phyloP scores from a whole-genome alignment of 305 asterid genomes.

The Lippia alba region DNA sequence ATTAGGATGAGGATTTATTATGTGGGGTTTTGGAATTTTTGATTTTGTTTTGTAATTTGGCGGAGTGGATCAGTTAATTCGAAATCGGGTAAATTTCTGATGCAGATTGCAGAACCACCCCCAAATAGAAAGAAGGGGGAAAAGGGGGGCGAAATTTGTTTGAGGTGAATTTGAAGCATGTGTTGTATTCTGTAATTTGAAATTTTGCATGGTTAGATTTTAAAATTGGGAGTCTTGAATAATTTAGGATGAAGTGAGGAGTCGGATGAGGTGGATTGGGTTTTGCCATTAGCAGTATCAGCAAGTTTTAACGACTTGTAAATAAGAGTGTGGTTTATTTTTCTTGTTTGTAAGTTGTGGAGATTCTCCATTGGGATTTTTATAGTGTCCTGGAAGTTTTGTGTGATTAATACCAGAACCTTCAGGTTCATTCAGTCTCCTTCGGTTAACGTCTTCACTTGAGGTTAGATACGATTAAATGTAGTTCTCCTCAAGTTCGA shows the following conservation, averaged over 20 bases:
- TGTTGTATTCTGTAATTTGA: background rate
- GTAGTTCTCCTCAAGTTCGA: background rate
- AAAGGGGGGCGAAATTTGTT: background rate
- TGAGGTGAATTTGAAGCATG: background rate
- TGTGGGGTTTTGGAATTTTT: slow-evolving; percentile 20
- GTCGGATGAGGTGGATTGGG: background rate
- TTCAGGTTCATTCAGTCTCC: no score
- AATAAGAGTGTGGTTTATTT: slow-evolving; percentile 1
- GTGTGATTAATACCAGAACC: no score
- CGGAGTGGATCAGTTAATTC: background rate
- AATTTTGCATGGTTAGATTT: background rate
- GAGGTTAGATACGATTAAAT: no score
- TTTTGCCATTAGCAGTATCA: slow-evolving; percentile 3
- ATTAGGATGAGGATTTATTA: slow-evolving; percentile 19
- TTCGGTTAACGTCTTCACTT: no score
- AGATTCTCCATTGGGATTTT: background rate
- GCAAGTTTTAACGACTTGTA: background rate
- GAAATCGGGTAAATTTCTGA: background rate
- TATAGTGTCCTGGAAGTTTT: no score
- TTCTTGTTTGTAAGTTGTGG: slow-evolving; percentile 3
- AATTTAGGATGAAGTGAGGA: background rate
- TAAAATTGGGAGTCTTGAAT: slow-evolving; percentile 10
- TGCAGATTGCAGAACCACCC: background rate
- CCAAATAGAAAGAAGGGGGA: background rate
- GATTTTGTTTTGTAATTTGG: slow-evolving; percentile 9